These are phyloP conservation scores for Trichoderma brevicompactum DNA, from an alignment of 2,329 filamentous ascomycete species.

Conservation along the genomic window DNA sequence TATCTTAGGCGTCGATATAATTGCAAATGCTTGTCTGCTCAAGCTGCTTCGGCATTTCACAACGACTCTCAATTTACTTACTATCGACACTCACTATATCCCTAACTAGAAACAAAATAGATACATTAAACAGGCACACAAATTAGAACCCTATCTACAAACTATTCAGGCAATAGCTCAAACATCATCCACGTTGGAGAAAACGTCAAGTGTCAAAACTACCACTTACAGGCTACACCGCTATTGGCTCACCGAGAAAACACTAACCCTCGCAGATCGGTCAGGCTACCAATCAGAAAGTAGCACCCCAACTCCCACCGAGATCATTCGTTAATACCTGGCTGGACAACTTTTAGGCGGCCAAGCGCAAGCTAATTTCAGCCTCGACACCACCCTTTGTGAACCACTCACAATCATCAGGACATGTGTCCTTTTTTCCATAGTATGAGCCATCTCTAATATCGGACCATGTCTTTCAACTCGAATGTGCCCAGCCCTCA, in stretches of 20 bases:
- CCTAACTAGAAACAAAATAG: too few species aligned
- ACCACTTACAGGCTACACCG: background rate
- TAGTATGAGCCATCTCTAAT: background rate
- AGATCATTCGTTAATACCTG: background rate
- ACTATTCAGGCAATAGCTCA: background rate
- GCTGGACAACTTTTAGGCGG: background rate
- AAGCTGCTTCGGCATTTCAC: too few species aligned
- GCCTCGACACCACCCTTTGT: conserved; percentile 9
- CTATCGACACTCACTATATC: too few species aligned
- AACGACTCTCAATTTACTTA: too few species aligned
- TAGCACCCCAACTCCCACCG: background rate
- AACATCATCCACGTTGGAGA: background rate
- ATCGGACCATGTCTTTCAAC: too few species aligned
- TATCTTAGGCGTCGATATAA: too few species aligned
- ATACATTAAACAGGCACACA: too few species aligned
- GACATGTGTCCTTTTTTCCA: conserved; percentile 36
- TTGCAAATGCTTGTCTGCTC: too few species aligned
- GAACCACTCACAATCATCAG: conserved; percentile 28
- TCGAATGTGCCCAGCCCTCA: too few species aligned
- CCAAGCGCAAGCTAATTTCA: conserved; percentile 3
- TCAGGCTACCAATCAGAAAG: conserved; percentile 1
- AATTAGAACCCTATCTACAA: too few species aligned
- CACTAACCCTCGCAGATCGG: background rate
- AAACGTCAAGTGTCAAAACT: background rate
- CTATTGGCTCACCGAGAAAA: background rate